Evolutionary conservation across 805 yeast genomes (phyloP), one percentile per base, ranked within the genome.

Genomic region (Wickerhamomyces ciferrii): DNA sequence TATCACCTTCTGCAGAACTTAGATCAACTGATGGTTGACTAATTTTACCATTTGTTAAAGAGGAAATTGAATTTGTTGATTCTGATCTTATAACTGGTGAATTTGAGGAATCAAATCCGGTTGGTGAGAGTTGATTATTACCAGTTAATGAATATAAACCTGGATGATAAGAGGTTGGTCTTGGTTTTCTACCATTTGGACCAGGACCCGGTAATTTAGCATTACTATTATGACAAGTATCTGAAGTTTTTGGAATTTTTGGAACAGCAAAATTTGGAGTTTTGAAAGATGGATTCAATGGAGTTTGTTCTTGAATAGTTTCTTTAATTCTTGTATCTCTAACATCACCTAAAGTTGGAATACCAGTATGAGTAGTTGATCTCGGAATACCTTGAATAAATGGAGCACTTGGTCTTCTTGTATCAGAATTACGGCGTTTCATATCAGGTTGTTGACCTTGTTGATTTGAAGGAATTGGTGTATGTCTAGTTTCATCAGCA

Each of bases 111-210:
- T 48, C 46, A n/a, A 46, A 20, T 14, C 38, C 42, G 11, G 14
- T 10, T 53, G 60, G 39, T 43, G 59, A 21, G 2, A 25, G 47
- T 51, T 3, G 63, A 47, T 37, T 61, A 50, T 48, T 43, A 17
- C 25, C 19, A 14, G 27, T n/a, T 21, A 37, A 20, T 37, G 70
- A 53, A 45, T 57, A 58, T 25, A 79, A 70, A 2, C 83, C 75
- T 17, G 96, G 95, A 59, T 87, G 91, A 58, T 84, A 87, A 10
- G 94, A 85, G 0, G 92, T 86, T 38, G 96, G 95, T 61, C 96
- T 76, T 47, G 89, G 91, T 58, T 78, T 83, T 61, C 79, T 76
- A 43, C 72, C 70, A 25, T 74, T 76, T 9, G 78, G 76, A n/a
- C 60, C 60, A 7, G 78, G 76, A 15, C 60, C 60, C 15, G 64